These are phyloP conservation scores for Fusarium mexicanum DNA, from an alignment of 2,329 filamentous ascomycete genomes.

Conservation along the genomic window DNA sequence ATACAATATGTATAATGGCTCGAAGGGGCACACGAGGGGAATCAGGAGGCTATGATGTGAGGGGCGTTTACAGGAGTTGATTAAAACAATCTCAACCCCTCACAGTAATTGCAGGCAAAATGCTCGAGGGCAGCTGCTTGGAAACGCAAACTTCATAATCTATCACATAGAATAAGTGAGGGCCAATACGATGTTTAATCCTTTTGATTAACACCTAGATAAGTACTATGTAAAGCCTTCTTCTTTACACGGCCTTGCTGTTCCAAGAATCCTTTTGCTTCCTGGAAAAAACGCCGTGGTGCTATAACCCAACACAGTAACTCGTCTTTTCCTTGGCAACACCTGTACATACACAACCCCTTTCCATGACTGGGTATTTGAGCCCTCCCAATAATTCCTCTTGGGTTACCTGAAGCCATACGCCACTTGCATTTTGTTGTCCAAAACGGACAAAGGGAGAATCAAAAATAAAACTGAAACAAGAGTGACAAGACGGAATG, in stretches of 20 bases:
- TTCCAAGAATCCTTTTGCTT: slow-evolving; percentile 25
- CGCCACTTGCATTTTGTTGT: slow-evolving; percentile 40
- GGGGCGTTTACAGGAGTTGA: not conserved
- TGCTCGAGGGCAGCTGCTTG: not conserved
- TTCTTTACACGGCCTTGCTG: slow-evolving; percentile 11
- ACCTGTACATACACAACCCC: slow-evolving; percentile 11
- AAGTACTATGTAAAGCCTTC: not conserved
- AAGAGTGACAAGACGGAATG: slow-evolving; percentile 29
- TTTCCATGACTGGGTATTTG: slow-evolving; percentile 27
- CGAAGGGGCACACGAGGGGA: not conserved
- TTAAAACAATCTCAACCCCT: not conserved
- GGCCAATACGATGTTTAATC: slow-evolving; percentile 1
- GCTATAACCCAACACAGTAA: slow-evolving; percentile 37
- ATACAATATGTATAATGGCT: not conserved
- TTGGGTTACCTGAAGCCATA: slow-evolving; percentile 24
- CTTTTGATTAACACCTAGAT: slow-evolving; percentile 26
- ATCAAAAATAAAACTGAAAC: slow-evolving; percentile 34
- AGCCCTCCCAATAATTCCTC: slow-evolving; percentile 29
- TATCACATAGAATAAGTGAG: not conserved
- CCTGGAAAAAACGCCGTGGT: slow-evolving; percentile 37
- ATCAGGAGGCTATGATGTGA: not conserved
- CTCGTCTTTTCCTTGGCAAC: slow-evolving; percentile 22
- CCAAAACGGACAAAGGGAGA: slow-evolving; percentile 35
- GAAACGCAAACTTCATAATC: not conserved
- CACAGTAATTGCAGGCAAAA: not conserved